Evolutionary conservation across 73 alveolate species (phyloP).

Genomic region (Tetrahymena malaccensis): DNA sequence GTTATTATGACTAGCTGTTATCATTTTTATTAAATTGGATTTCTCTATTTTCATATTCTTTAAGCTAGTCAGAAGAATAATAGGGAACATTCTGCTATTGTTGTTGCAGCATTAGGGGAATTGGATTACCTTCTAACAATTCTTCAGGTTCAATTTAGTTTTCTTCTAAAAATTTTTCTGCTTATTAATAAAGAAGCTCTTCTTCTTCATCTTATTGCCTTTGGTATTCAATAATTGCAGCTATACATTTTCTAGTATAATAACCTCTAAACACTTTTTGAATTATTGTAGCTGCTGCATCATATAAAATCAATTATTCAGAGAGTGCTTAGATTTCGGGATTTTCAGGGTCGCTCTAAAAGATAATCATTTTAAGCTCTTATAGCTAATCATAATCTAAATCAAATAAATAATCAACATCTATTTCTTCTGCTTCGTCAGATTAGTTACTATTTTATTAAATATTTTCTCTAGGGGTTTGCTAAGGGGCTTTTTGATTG

Average conservation of each 20-base stretch:
- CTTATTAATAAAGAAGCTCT: not conserved
- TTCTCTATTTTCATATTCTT: not conserved
- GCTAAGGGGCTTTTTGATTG: not conserved
- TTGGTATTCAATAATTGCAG: not conserved
- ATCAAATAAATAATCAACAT: not conserved
- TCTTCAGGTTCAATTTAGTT: not conserved
- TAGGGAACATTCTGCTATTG: not conserved
- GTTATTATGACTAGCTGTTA: not conserved
- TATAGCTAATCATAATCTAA: not conserved
- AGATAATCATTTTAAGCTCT: not conserved
- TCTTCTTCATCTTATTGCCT: slow-evolving; percentile 7
- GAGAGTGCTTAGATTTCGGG: not conserved
- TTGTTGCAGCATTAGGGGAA: not conserved
- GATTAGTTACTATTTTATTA: not conserved
- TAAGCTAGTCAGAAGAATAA: not conserved
- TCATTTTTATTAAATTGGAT: not conserved
- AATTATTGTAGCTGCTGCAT: slow-evolving; percentile 33
- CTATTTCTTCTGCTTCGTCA: not conserved
- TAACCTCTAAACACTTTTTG: slow-evolving; percentile 38
- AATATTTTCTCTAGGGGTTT: not conserved
- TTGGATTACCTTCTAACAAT: not conserved
- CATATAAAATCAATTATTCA: not conserved
- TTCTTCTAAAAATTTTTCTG: not conserved
- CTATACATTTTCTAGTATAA: slow-evolving; percentile 13
- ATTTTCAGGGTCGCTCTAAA: not conserved